These are phyloP conservation scores for Pulveroboletus sp. DNA, from an alignment of 768 basidiomycete genomes.

Conservation along the genomic window DNA sequence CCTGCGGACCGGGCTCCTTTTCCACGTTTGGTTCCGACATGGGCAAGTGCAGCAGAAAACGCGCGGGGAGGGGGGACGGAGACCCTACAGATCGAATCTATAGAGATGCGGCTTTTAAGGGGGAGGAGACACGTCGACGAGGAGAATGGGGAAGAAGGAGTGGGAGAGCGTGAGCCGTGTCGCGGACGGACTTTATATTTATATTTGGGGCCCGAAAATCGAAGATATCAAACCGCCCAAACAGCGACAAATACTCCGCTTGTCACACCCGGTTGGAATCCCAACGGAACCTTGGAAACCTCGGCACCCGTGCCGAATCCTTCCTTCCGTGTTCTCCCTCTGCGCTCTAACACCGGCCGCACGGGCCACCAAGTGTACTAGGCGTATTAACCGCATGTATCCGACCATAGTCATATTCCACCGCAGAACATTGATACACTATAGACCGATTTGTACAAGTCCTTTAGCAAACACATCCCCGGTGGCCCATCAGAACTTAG, in stretches of 20 bases:
- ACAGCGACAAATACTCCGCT: slow-evolving; percentile 25
- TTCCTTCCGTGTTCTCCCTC: slow-evolving; percentile 20
- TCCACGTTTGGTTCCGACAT: slow-evolving; percentile 45
- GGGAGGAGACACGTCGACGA: slow-evolving; percentile 5
- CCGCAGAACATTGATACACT: too few species aligned
- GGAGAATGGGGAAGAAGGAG: slow-evolving; percentile 23
- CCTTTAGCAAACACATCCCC: too few species aligned
- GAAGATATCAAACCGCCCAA: slow-evolving; percentile 25
- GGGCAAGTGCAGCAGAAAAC: not conserved
- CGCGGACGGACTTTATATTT: slow-evolving; percentile 36
- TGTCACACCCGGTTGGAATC: slow-evolving; percentile 23
- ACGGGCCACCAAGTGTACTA: not conserved
- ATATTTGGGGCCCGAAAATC: slow-evolving; percentile 23
- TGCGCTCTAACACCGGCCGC: slow-evolving; percentile 15
- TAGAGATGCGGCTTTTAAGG: slow-evolving; percentile 17
- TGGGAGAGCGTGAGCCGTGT: slow-evolving; percentile 30
- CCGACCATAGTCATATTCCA: too few species aligned
- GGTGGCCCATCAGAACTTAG: too few species aligned
- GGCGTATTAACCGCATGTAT: too few species aligned
- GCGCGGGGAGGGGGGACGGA: slow-evolving; percentile 2
- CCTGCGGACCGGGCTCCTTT: slow-evolving; percentile 66
- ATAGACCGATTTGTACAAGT: too few species aligned
- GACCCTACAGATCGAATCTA: slow-evolving; percentile 32
- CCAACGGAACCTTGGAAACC: slow-evolving; percentile 23
- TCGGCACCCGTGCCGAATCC: slow-evolving; percentile 19